Evolutionary conservation across 257 asterid species (phyloP).

Genomic region (Striga asiatica): DNA sequence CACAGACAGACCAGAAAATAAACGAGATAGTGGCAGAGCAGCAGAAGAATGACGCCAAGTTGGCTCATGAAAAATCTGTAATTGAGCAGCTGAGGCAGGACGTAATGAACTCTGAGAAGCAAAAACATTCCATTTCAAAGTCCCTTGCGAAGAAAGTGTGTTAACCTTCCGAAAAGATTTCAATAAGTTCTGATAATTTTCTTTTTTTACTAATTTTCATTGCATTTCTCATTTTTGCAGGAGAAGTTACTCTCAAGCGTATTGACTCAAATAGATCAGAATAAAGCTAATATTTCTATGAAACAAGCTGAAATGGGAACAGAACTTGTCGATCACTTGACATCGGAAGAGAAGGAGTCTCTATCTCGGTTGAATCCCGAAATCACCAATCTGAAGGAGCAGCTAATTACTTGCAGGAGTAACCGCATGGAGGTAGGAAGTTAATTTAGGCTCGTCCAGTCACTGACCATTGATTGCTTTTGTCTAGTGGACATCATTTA

Average conservation of each 20-base stretch:
- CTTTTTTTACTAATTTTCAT: background rate
- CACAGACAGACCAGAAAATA: slow-evolving; percentile 87
- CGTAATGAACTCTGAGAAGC: slow-evolving; percentile 56
- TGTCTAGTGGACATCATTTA: slow-evolving; percentile 7
- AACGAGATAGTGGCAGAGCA: slow-evolving; percentile 90
- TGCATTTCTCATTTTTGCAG: slow-evolving; percentile 31
- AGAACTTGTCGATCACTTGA: slow-evolving; percentile 94
- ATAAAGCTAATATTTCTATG: slow-evolving; percentile 64
- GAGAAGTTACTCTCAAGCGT: slow-evolving; percentile 73
- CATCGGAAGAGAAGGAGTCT: slow-evolving; percentile 71
- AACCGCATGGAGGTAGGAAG: slow-evolving; percentile 80
- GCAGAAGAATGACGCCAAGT: slow-evolving; percentile 91
- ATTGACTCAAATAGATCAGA: slow-evolving; percentile 77
- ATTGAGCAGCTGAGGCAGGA: slow-evolving; percentile 91
- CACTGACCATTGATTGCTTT: slow-evolving; percentile 1
- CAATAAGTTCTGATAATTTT: slow-evolving; percentile 6
- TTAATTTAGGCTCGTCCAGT: slow-evolving; percentile 11
- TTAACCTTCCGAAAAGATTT: slow-evolving; percentile 9
- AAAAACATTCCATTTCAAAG: slow-evolving; percentile 62
- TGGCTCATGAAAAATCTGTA: slow-evolving; percentile 81
- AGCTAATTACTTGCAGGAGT: slow-evolving; percentile 56
- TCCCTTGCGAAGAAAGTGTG: slow-evolving; percentile 85
- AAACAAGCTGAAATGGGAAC: slow-evolving; percentile 91
- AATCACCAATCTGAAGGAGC: slow-evolving; percentile 71
- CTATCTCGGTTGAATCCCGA: slow-evolving; percentile 88